Evolutionary conservation across 129 eudicot species (phyloP).

Genomic region (Smallanthus sonchifolius): DNA sequence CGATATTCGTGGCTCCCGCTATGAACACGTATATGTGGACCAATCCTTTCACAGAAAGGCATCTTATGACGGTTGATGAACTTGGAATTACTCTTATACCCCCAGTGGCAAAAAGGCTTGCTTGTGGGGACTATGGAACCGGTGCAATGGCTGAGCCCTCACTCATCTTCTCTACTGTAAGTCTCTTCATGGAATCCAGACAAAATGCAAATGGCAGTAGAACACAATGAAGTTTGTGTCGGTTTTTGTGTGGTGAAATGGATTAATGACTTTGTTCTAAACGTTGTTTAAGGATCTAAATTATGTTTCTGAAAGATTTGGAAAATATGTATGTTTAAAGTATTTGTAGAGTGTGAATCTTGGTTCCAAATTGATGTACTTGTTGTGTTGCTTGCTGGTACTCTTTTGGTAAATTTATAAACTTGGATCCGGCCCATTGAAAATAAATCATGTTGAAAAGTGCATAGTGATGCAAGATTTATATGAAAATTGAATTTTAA

Average conservation of each 20-base stretch:
- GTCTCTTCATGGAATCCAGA: conserved; percentile 61
- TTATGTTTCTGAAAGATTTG: neutral
- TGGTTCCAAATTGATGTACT: neutral
- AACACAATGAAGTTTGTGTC: conserved; percentile 13
- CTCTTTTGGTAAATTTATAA: neutral
- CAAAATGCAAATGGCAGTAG: conserved; percentile 27
- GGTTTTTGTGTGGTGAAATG: neutral
- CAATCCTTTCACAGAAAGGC: conserved; percentile 81
- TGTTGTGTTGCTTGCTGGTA: neutral
- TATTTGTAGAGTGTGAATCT: conserved; percentile 3
- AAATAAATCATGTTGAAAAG: too few relatives aligned
- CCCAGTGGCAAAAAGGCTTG: conserved; percentile 79
- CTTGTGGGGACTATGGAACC: conserved; percentile 92
- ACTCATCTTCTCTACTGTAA: conserved; percentile 64
- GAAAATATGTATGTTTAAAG: neutral
- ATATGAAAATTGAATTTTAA: too few relatives aligned
- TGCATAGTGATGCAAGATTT: too few relatives aligned
- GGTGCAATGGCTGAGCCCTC: conserved; percentile 99
- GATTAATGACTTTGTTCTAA: neutral
- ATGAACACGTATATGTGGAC: conserved; percentile 97
- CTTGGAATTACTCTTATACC: conserved; percentile 81
- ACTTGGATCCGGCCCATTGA: too few relatives aligned
- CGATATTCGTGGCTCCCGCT: conserved; percentile 85
- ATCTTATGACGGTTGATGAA: conserved; percentile 75
- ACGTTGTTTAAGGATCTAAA: neutral